These are phyloP conservation scores for Globisporangium paddicum DNA, from an alignment of 352 stramenopile species.

Conservation along the genomic window DNA sequence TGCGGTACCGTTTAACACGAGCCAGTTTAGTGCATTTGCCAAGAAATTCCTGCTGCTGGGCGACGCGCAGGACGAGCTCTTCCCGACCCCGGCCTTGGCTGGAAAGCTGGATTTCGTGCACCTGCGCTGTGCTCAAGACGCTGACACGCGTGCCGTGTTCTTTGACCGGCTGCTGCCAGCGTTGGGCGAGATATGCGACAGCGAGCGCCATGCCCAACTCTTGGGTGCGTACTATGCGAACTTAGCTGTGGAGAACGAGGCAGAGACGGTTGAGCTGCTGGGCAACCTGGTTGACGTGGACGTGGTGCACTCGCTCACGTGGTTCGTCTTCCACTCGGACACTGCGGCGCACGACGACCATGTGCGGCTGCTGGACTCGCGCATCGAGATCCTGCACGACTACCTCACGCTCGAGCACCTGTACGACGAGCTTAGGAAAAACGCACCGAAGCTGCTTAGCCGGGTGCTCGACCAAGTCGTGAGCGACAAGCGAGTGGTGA, in stretches of 20 bases:
- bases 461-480: slow-evolving; percentile 7
- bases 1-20: slow-evolving; percentile 33
- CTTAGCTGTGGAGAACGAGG: slow-evolving; percentile 20
- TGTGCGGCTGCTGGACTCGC: slow-evolving; percentile 26
- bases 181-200: slow-evolving; percentile 57
- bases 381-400: slow-evolving; percentile 19
- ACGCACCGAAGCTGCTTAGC: slow-evolving; percentile 7
- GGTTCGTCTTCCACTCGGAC: slow-evolving; percentile 60
- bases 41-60: slow-evolving; percentile 46
- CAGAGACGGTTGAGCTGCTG: slow-evolving; percentile 28
- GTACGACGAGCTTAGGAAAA: slow-evolving; percentile 32
- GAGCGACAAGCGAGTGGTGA: slow-evolving; percentile 1
- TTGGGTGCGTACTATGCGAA: slow-evolving; percentile 39
- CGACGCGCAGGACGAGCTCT: slow-evolving; percentile 25
- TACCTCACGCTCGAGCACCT: slow-evolving; percentile 49
- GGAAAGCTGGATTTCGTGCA: slow-evolving; percentile 52
- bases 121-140: slow-evolving; percentile 23
- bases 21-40: slow-evolving; percentile 42
- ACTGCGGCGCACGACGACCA: slow-evolving; percentile 14
- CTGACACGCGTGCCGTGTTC: slow-evolving; percentile 21
- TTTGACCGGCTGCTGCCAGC: slow-evolving; percentile 46
- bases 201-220: slow-evolving; percentile 28
- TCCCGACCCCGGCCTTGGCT: slow-evolving; percentile 24
- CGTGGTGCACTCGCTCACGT: slow-evolving; percentile 66
- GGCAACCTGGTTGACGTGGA: slow-evolving; percentile 60